phyloP scores from a whole-genome alignment of 805 yeast genomes.

The Lachancea kluyveri region DNA sequence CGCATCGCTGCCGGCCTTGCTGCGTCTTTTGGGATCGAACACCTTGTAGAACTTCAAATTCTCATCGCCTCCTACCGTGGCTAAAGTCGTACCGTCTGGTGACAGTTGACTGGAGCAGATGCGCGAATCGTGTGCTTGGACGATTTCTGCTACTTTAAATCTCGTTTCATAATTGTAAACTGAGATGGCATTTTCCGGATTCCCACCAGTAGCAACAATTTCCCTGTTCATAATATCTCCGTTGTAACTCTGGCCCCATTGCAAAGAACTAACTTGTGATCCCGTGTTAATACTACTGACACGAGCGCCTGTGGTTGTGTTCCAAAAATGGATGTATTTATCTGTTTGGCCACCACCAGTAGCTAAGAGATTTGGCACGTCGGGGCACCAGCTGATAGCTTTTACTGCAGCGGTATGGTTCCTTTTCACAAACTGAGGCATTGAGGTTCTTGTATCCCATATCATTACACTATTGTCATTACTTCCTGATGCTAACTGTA shows the following conservation, averaged over 20 bases:
- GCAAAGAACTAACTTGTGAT: conserved; percentile 87
- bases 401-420: conserved; percentile 92
- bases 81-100: conserved; percentile 85
- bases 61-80: conserved; percentile 95
- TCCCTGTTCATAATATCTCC: conserved; percentile 38
- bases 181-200: conserved; percentile 77
- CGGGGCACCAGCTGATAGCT: conserved; percentile 93
- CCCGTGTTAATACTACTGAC: conserved; percentile 85
- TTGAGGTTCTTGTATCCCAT: conserved; percentile 76
- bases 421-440: conserved; percentile 69
- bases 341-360: conserved; percentile 96
- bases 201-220: conserved; percentile 90
- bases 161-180: conserved; percentile 82
- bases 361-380: conserved; percentile 74
- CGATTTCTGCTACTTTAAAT: conserved; percentile 81
- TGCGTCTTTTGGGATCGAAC: conserved; percentile 52
- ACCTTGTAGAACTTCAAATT: conserved; percentile 91
- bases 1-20: conserved; percentile 22
- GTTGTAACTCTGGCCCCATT: conserved; percentile 65
- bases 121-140: conserved; percentile 83
- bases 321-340: conserved; percentile 89
- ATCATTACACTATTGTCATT: conserved; percentile 89
- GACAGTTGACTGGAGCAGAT: conserved; percentile 77
- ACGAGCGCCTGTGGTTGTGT: conserved; percentile 82
- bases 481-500: conserved; percentile 85